These are phyloP conservation scores for Aspergillus aculeatus DNA, from an alignment of 2,329 filamentous ascomycete species.

Conservation along the genomic window DNA sequence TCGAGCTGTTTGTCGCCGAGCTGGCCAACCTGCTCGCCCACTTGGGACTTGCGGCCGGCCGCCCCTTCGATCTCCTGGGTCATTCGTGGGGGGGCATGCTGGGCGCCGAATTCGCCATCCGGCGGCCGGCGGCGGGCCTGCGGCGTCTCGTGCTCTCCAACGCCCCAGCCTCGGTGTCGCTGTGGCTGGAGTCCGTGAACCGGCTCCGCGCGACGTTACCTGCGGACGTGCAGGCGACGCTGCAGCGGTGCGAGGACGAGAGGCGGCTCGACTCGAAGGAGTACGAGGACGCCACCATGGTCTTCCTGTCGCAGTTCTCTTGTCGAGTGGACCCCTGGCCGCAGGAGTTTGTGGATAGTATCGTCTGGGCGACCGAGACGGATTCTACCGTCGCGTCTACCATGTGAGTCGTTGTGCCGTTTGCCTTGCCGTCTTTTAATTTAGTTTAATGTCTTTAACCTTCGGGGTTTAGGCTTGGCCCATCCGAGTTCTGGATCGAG, in stretches of 20 bases:
- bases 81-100: slow-evolving; percentile 7
- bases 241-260: background rate
- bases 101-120: background rate
- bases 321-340: slow-evolving; percentile 3
- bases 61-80: slow-evolving; percentile 1
- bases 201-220: background rate
- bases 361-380: slow-evolving; percentile 2
- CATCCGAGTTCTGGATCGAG: background rate
- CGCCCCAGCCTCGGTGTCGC: background rate
- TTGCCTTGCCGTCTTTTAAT: background rate
- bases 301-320: background rate
- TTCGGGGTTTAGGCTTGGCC: background rate
- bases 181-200: slow-evolving; percentile 4
- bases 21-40: background rate
- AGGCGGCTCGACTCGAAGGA: background rate
- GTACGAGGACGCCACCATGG: slow-evolving; percentile 3
- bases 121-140: background rate
- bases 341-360: background rate
- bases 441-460: too few relatives aligned
- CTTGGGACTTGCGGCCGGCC: background rate
- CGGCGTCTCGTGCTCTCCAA: slow-evolving; percentile 2
- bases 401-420: background rate
- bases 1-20: slow-evolving; percentile 1
- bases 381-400: background rate
- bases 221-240: background rate